These are phyloP conservation scores for Phytophthora multivora DNA, from an alignment of 352 stramenopile genomes.

Conservation along the genomic window DNA sequence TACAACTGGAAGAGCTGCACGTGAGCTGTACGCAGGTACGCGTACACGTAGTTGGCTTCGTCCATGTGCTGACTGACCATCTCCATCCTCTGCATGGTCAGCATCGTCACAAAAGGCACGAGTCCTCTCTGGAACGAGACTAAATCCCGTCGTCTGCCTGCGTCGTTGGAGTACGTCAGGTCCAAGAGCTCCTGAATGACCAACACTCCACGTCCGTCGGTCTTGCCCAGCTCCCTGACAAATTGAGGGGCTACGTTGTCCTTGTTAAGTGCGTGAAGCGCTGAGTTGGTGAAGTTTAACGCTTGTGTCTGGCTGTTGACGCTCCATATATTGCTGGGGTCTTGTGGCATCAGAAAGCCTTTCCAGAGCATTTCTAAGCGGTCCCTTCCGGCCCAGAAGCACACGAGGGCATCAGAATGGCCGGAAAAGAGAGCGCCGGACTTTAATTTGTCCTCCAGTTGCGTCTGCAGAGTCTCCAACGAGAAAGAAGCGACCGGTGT, in stretches of 20 bases:
- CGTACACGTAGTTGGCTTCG: constrained; percentile 46
- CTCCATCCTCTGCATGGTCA: constrained; percentile 39
- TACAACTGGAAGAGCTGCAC: constrained; percentile 37
- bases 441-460: constrained; percentile 27
- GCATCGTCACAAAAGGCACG: constrained; percentile 37
- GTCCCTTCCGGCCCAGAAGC: constrained; percentile 26
- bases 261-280: constrained; percentile 39
- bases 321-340: constrained; percentile 19
- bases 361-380: constrained; percentile 38
- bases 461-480: constrained; percentile 14
- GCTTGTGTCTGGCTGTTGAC: constrained; percentile 41
- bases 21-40: constrained; percentile 30
- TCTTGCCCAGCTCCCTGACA: constrained; percentile 38
- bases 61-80: constrained; percentile 44
- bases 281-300: constrained; percentile 49
- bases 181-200: constrained; percentile 35
- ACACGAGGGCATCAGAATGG: constrained; percentile 36
- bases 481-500: constrained; percentile 19
- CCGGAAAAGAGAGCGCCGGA: constrained; percentile 20
- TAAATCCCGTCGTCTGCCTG: constrained; percentile 29
- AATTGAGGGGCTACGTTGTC: constrained; percentile 37
- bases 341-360: constrained; percentile 28
- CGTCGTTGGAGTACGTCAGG: constrained; percentile 35
- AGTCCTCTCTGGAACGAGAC: constrained; percentile 47
- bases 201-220: constrained; percentile 30